These are phyloP conservation scores for Trichoderma guizhouense DNA, from an alignment of 2,329 filamentous ascomycete species.

Conservation along the genomic window DNA sequence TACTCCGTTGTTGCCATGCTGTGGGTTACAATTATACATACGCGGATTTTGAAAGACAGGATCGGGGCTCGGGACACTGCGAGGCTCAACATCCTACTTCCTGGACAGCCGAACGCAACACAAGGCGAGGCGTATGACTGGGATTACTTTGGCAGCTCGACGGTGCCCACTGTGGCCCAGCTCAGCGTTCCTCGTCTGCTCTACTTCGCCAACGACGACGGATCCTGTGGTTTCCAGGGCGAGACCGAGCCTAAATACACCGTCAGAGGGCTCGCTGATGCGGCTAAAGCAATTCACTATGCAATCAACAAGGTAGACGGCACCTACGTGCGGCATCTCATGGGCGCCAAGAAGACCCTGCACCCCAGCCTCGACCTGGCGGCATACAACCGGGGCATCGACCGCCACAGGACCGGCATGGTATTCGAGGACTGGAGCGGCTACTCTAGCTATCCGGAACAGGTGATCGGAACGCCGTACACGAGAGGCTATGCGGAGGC, in stretches of 20 bases:
- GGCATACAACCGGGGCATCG: constrained; percentile 14
- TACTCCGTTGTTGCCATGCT: background rate
- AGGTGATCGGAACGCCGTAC: constrained; percentile 11
- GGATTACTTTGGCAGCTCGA: background rate
- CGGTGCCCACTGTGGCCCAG: background rate
- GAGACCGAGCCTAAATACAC: background rate
- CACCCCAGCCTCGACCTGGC: background rate
- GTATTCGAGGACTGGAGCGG: constrained; percentile 25
- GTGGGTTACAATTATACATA: background rate
- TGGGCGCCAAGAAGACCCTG: background rate
- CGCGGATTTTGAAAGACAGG: background rate
- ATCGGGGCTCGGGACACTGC: background rate
- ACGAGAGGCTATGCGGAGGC: background rate
- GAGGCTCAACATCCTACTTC: background rate
- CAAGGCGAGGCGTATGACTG: background rate
- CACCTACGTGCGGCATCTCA: background rate
- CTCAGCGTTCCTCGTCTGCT: background rate
- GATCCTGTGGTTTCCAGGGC: background rate
- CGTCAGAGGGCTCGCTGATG: background rate
- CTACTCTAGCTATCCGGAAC: constrained; percentile 2
- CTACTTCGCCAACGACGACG: background rate
- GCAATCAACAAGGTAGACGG: background rate
- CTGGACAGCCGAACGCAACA: background rate
- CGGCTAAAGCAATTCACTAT: background rate
- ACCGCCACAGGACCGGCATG: constrained; percentile 17